A percentile compares a stretch with the other conserved stretches of the same genome.
These are phyloP conservation scores for Lactifluus subvellereus DNA, from an alignment of 768 basidiomycete genomes.

Conservation along the genomic window DNA sequence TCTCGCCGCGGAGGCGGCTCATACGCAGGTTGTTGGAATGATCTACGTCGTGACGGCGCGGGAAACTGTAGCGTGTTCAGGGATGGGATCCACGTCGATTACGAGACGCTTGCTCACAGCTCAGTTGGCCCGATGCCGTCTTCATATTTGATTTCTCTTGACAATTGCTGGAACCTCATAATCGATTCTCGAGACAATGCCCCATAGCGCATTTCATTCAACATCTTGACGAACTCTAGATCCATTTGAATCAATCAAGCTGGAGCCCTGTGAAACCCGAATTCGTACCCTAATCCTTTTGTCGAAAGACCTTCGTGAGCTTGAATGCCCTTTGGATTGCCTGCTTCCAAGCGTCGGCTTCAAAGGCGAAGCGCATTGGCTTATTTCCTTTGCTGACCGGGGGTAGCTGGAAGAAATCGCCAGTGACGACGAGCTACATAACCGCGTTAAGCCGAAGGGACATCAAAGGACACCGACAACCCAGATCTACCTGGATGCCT, in stretches of 20 bases:
- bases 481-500: conserved; percentile 70
- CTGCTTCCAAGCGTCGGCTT: conserved; percentile 72
- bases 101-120: conserved; percentile 48
- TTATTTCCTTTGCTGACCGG: conserved; percentile 68
- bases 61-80: conserved; percentile 53
- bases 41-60: conserved; percentile 89
- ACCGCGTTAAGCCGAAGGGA: background rate
- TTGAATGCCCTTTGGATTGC: conserved; percentile 81
- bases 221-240: conserved; percentile 87
- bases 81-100: background rate
- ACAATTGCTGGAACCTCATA: conserved; percentile 60
- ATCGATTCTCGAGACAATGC: conserved; percentile 59
- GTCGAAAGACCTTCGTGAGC: conserved; percentile 91
- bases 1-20: conserved; percentile 47
- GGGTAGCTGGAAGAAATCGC: conserved; percentile 98
- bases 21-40: conserved; percentile 72
- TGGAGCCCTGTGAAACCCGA: background rate
- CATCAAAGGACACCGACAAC: background rate
- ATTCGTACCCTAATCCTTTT: conserved; percentile 76
- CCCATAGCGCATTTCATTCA: conserved; percentile 98
- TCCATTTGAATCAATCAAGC: conserved; percentile 3
- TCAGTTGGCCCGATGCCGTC: conserved; percentile 89
- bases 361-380: conserved; percentile 83
- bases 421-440: conserved; percentile 77
- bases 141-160: conserved; percentile 62